Base-by-base conservation (phyloP, 306 rosid genomes). In the Inga oerstediana region DNA sequence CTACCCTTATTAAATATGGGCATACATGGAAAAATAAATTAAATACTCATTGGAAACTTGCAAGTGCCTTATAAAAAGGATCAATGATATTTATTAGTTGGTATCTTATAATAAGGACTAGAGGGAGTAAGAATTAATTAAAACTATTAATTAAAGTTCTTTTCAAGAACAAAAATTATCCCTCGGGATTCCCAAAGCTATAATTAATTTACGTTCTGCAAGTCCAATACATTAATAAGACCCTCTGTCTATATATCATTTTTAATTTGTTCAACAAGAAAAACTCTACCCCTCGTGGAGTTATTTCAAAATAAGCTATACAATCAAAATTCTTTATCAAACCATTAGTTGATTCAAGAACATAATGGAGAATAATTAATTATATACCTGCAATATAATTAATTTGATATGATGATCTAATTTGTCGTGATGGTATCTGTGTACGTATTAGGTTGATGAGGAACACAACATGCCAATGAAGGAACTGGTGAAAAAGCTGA, bases 401-500 rank as follows among this genome's bases (percentile, higher is more conserved):
- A 37, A 58, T 58, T n/a, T n/a, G 10, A 58, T 58, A n/a, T 59
- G 4, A n/a, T 19, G 22, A 49, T n/a, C 17, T 8, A n/a, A 56
- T 61, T 61, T 12, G 34, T 61, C 4, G 69, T 32, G 7, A 32
- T 48, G 54, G 19, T 48, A 48, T 48, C 54, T 48, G 54, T 13
- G 54, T 48, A 10, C 54, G 54, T 54, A 79, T 37, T 79, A 84
- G 87, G 79, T 84, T 48, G 87, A 75, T 20, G 83, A 84, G 52
- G 70, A 84, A 74, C 68, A 65, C 83, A 79, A 44, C 54, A 14
- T 74, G 32, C 59, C 80, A 54, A 59, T 66, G 44, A 44, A 66
- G 61, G 87, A 84, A 64, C 54, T 84, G n/a, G 87, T 84, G 80
- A 79, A 74, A 65, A 84, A 74, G 35, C 45, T 84, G 54, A 84